Conservation (phyloP, 352 stramenopile genomes). For the Pelagophyceae sp. region DNA sequence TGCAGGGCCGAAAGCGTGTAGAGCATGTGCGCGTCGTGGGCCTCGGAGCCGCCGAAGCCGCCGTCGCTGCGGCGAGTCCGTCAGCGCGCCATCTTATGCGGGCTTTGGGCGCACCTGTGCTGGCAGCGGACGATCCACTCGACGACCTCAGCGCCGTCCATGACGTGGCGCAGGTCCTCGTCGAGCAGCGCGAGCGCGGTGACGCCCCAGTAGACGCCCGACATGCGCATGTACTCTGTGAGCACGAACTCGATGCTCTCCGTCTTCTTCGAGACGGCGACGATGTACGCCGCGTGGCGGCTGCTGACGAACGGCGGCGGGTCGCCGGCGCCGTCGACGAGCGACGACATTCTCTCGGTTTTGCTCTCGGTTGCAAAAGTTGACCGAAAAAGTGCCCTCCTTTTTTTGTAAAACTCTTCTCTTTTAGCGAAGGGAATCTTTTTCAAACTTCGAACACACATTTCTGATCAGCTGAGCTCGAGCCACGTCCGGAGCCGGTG, state of each 20-base stretch:
- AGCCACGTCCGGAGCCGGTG: too few species aligned
- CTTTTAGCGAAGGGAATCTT: too few species aligned
- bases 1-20: constrained; percentile 95
- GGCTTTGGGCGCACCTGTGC: constrained; percentile 48
- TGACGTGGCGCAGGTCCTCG: constrained; percentile 62
- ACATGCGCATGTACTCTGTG: constrained; percentile 93
- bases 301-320: constrained; percentile 46
- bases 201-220: constrained; percentile 95
- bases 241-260: constrained; percentile 78
- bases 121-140: constrained; percentile 90
- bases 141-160: constrained; percentile 69
- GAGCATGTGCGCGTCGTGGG: constrained; percentile 90
- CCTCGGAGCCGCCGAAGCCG: constrained; percentile 90
- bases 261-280: constrained; percentile 66
- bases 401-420: too few species aligned
- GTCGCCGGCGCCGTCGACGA: background rate
- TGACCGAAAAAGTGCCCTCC: too few species aligned
- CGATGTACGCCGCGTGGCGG: constrained; percentile 64
- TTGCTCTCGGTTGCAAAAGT: too few species aligned
- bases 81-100: constrained; percentile 11
- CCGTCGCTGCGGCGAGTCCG: constrained; percentile 25
- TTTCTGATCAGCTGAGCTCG: too few species aligned
- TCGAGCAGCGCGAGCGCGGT: constrained; percentile 83
- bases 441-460: too few species aligned
- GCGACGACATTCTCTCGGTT: too few species aligned